A percentile compares a stretch with the other conserved stretches of the same genome.
phyloP scores from a whole-genome alignment of 345 rosid species.

The Salix suchowensis region DNA sequence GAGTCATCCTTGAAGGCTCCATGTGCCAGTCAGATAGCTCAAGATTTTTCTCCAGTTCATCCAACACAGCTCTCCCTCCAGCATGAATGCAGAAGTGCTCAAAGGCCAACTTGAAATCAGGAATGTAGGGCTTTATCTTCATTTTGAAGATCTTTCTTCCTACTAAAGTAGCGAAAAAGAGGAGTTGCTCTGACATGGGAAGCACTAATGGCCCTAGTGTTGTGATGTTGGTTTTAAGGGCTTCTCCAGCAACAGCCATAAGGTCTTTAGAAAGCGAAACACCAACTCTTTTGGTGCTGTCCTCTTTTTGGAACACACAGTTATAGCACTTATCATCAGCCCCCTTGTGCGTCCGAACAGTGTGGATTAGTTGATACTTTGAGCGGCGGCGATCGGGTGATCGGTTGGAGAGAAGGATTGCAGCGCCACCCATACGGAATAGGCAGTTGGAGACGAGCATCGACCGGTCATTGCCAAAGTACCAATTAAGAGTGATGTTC shows the following conservation, averaged over 20 bases:
- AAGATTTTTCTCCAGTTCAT: slow-evolving; percentile 80
- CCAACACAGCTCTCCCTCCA: slow-evolving; percentile 85
- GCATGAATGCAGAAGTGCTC: slow-evolving; percentile 91
- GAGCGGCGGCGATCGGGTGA: slow-evolving; percentile 68
- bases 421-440: slow-evolving; percentile 95
- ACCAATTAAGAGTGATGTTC: slow-evolving; percentile 82
- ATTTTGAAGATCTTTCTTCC: slow-evolving; percentile 64
- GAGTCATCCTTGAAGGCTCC: slow-evolving; percentile 96
- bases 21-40: slow-evolving; percentile 74
- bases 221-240: slow-evolving; percentile 86
- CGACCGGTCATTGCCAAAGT: slow-evolving; percentile 82
- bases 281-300: slow-evolving; percentile 49
- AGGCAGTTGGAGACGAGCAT: slow-evolving; percentile 93
- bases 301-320: slow-evolving; percentile 83
- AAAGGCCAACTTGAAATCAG: slow-evolving; percentile 81
- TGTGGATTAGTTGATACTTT: slow-evolving; percentile 86
- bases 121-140: slow-evolving; percentile 65
- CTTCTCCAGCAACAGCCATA: slow-evolving; percentile 95
- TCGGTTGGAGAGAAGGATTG: slow-evolving; percentile 78
- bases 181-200: slow-evolving; percentile 86
- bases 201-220: slow-evolving; percentile 82
- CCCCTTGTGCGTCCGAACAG: slow-evolving; percentile 90
- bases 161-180: slow-evolving; percentile 59
- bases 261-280: slow-evolving; percentile 84
- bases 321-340: slow-evolving; percentile 66